Evolutionary conservation across 2,329 filamentous ascomycete genomes (phyloP).

Genomic region (Colletotrichum karsti): DNA sequence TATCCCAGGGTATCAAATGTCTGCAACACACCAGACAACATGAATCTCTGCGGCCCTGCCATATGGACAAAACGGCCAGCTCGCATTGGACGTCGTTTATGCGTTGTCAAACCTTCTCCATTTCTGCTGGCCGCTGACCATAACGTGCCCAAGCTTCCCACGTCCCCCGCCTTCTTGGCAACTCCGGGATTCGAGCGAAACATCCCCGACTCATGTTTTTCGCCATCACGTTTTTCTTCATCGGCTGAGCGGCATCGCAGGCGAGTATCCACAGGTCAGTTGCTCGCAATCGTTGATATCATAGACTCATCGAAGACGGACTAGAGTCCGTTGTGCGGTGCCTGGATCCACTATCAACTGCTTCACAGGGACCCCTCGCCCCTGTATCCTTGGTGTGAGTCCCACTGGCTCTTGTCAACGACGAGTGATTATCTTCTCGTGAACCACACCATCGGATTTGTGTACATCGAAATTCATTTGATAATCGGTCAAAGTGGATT

Average conservation of each 20-base stretch:
- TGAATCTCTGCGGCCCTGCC: not conserved
- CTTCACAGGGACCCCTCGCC: no score
- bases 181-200: constrained; percentile 27
- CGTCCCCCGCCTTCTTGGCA: constrained; percentile 3
- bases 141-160: not conserved
- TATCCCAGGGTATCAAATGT: not conserved
- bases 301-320: not conserved
- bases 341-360: not conserved
- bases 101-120: constrained; percentile 4
- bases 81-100: not conserved
- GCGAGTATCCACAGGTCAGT: not conserved
- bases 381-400: not conserved
- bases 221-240: not conserved
- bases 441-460: no score
- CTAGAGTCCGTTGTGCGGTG: not conserved
- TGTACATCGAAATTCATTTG: no score
- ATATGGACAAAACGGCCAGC: not conserved
- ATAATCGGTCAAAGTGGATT: no score
- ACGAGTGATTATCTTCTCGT: no score
- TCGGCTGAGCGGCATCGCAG: not conserved
- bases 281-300: not conserved
- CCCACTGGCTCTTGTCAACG: no score
- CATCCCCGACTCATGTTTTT: constrained; percentile 16
- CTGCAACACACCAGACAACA: not conserved
- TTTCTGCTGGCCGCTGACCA: not conserved